Evolutionary conservation across 768 basidiomycete genomes (phyloP), one percentile per base, ranked within the genome.

Genomic region (Lentinula boryana): DNA sequence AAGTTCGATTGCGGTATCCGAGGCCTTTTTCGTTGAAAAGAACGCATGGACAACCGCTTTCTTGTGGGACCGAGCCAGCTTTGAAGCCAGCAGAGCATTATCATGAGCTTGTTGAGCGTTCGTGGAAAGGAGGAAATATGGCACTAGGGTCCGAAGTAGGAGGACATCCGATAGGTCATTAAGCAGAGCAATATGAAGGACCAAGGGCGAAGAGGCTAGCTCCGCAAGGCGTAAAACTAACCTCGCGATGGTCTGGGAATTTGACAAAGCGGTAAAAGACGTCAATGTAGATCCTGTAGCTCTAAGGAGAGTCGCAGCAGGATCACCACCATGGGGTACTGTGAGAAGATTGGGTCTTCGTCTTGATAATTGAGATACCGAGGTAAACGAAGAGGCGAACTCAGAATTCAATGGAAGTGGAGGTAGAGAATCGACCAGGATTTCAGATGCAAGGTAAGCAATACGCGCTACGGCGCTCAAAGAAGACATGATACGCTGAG

Each of bases 1-100:
- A 13, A 90, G 74, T 64, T 87, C 81, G 18, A 78, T 73, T 10
- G 83, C 68, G 5, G 69, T 64, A 31, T 80, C 76, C 15, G 73
- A 48, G 21, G 7, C 46, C 13, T 43, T 16, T 71, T 21, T 74
- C 69, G 1, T 70, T 70, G 77, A 68, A 66, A 89, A 86, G 73
- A 94, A 97, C 13, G 82, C 86, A 70, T 98, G 96, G 27, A 97
- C 77, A n/a, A 96, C 91, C 5, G 88, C 86, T 65, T 84, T 88
- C 59, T 78, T 78, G 66, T 89, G 84, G 6, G 80, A 71, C 40
- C 80, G 80, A 0, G 96, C 92, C 54, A 98, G 74, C 46, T 87
- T 84, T 55, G 91, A 86, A 13, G 93, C 93, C 16, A 98, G 81
- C 38, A 98, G 75, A 23, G 93, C 90, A 71, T 98, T 88, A 69